A percentile compares a stretch with the other conserved stretches of the same genome.
phyloP scores from a whole-genome alignment of 2,329 filamentous ascomycete genomes.

The Fusarium sp. region DNA sequence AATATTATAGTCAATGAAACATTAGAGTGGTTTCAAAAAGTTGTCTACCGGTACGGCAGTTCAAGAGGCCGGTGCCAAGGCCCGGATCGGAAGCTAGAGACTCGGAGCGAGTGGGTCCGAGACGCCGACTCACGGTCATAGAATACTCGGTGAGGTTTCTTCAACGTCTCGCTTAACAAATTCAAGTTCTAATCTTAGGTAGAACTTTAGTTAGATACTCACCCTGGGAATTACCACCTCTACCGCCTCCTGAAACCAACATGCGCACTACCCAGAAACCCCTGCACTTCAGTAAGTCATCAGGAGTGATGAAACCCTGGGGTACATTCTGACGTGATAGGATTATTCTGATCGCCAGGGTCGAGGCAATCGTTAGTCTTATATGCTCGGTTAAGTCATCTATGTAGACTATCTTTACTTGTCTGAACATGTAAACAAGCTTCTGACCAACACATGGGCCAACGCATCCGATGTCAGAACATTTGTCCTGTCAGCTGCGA shows the following conservation, averaged over 20 bases:
- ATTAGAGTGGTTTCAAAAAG: not conserved
- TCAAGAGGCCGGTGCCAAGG: not conserved
- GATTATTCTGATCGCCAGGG: not conserved
- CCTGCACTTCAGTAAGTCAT: conserved; percentile 1
- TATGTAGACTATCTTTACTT: not conserved
- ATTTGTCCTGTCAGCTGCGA: not conserved
- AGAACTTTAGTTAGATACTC: not conserved
- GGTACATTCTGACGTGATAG: not conserved
- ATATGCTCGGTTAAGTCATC: not conserved
- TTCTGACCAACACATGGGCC: not conserved
- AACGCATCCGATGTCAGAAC: not conserved
- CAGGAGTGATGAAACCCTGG: conserved; percentile 1
- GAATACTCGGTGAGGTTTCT: not conserved
- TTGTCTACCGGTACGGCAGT: not conserved
- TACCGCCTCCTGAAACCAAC: conserved; percentile 29
- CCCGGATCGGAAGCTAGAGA: not conserved
- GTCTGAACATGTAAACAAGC: not conserved
- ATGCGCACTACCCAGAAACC: not conserved
- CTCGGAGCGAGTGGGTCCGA: conserved; percentile 3
- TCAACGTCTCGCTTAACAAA: not conserved
- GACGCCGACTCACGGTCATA: not conserved
- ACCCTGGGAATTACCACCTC: conserved; percentile 20
- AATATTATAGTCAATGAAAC: not conserved
- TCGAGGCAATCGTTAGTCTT: not conserved
- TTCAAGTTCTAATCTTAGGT: not conserved